A percentile compares a stretch with the other conserved stretches of the same genome.
These are phyloP conservation scores for Amaranthus palmeri DNA, from an alignment of 148 eudicot genomes.

Conservation along the genomic window DNA sequence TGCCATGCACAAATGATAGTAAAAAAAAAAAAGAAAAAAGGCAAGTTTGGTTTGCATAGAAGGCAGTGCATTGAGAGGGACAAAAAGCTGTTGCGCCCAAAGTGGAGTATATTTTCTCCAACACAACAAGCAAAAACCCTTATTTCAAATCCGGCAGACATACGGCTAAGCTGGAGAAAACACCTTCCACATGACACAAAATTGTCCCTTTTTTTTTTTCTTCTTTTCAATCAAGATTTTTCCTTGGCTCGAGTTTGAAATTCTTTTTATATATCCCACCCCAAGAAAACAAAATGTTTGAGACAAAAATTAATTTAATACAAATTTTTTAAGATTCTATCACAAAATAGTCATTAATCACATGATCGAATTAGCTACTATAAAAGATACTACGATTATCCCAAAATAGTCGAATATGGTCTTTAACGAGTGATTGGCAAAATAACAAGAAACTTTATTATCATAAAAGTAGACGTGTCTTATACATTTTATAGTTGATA, in stretches of 20 bases:
- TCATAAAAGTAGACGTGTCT: too few species aligned
- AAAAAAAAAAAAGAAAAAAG: too few species aligned
- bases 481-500: too few species aligned
- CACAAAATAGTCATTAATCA: too few species aligned
- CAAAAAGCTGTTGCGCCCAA: constrained; percentile 17
- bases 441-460: too few species aligned
- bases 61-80: constrained; percentile 14
- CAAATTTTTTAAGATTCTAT: too few species aligned
- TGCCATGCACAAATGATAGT: not conserved
- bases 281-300: not conserved
- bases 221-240: not conserved
- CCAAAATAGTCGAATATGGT: too few species aligned
- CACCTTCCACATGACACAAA: constrained; percentile 13
- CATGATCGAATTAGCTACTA: too few species aligned
- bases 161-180: constrained; percentile 26
- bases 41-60: not conserved
- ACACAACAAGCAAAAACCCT: constrained; percentile 18
- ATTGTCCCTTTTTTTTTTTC: not conserved
- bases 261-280: not conserved
- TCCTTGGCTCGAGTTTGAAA: not conserved
- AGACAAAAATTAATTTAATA: not conserved
- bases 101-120: constrained; percentile 14
- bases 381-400: too few species aligned
- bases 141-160: constrained; percentile 24
- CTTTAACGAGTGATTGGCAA: too few species aligned